Conservation (phyloP, 73 alveolate species). For the Halteria grandinella region DNA sequence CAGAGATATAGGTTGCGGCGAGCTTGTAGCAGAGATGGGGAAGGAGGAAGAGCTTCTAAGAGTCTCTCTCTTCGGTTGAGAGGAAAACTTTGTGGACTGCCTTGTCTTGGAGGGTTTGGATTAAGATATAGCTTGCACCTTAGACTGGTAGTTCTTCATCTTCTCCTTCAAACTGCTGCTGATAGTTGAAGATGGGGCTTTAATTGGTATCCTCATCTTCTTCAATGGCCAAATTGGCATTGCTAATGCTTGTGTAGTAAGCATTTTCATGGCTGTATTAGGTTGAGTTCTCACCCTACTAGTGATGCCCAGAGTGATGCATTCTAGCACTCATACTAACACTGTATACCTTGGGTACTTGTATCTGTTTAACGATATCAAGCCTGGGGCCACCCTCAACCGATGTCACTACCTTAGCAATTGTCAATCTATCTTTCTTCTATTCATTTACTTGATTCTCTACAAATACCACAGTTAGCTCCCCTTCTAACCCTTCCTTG, state of each 20-base stretch:
- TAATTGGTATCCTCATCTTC: neutral
- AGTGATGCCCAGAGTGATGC: conserved; percentile 12
- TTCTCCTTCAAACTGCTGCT: conserved; percentile 1
- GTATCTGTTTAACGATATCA: neutral
- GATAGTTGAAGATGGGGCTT: conserved; percentile 12
- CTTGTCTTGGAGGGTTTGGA: too few relatives aligned
- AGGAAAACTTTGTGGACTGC: conserved; percentile 21
- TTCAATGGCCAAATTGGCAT: too few relatives aligned
- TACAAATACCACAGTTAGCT: neutral
- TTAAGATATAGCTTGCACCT: too few relatives aligned
- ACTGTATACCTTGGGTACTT: conserved; percentile 18
- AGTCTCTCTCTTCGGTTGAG: conserved; percentile 11
- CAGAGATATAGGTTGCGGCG: conserved; percentile 49
- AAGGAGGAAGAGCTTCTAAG: conserved; percentile 26
- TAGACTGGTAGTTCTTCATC: neutral
- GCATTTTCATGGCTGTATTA: neutral
- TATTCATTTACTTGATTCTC: conserved; percentile 8
- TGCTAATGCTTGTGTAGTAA: too few relatives aligned
- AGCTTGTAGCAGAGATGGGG: conserved; percentile 58
- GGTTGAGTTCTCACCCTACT: too few relatives aligned
- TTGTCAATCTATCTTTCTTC: conserved; percentile 22
- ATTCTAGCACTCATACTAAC: conserved; percentile 5
- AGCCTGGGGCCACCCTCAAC: neutral
- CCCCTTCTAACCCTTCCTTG: neutral
- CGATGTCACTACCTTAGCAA: neutral